Conservation (phyloP, 331 rosid species). For the Spiraea crenata region DNA sequence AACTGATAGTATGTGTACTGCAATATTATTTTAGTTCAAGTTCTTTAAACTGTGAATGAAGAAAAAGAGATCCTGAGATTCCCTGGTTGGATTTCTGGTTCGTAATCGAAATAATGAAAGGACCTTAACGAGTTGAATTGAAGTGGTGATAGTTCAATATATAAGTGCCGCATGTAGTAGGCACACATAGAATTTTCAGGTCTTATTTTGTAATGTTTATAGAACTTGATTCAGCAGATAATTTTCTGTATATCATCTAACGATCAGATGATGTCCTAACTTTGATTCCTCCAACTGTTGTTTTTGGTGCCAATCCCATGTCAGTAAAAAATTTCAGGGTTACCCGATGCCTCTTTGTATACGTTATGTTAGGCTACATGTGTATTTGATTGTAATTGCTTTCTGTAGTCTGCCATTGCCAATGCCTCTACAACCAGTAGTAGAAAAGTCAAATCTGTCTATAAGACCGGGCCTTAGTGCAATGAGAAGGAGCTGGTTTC, state of each 20-base stretch:
- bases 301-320: slow-evolving; percentile 7
- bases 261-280: neutral
- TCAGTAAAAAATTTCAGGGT: neutral
- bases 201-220: neutral
- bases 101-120: too few species aligned
- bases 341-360: neutral
- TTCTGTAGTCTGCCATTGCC: neutral
- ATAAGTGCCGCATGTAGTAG: too few species aligned
- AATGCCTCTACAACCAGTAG: neutral
- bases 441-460: neutral
- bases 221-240: neutral
- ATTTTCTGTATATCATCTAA: neutral
- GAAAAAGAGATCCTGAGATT: too few species aligned
- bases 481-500: too few species aligned
- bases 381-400: neutral
- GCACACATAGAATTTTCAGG: neutral
- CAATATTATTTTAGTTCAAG: too few species aligned
- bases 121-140: neutral
- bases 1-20: too few species aligned
- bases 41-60: too few species aligned
- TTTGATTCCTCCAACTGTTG: neutral
- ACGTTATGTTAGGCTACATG: neutral
- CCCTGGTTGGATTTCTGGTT: too few species aligned
- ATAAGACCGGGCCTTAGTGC: too few species aligned
- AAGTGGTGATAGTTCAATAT: neutral